A percentile compares a stretch with the other conserved stretches of the same genome.
Conservation (phyloP, 2,329 filamentous ascomycete species). For the Myriangium duriaei region DNA sequence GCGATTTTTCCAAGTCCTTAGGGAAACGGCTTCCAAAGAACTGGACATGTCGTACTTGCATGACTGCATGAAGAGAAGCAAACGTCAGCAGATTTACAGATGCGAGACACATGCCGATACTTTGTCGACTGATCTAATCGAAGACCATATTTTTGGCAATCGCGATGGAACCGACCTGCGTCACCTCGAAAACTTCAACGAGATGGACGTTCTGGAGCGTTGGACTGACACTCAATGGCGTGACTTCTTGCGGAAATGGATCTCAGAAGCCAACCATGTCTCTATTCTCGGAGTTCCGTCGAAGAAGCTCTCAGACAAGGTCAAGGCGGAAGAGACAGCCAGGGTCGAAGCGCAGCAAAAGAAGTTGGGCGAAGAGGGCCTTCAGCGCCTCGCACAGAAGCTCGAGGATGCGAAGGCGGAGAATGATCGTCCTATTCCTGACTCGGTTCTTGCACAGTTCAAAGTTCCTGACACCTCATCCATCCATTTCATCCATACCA, state of each 20-base stretch:
- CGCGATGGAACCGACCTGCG: constrained; percentile 54
- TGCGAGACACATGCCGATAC: constrained; percentile 71
- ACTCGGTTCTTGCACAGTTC: constrained; percentile 68
- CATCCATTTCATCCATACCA: constrained; percentile 87
- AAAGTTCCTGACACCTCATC: constrained; percentile 74
- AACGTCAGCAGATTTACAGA: constrained; percentile 68
- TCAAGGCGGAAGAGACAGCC: constrained; percentile 69
- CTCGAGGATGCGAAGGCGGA: constrained; percentile 74
- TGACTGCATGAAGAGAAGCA: constrained; percentile 74
- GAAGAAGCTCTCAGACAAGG: constrained; percentile 59
- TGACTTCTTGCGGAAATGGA: constrained; percentile 67
- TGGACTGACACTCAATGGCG: constrained; percentile 85
- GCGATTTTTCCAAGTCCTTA: constrained; percentile 70
- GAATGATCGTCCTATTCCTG: constrained; percentile 79
- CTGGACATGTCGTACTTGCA: constrained; percentile 83
- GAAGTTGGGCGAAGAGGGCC: constrained; percentile 66
- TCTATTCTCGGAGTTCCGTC: constrained; percentile 85
- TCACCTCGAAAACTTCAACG: constrained; percentile 29
- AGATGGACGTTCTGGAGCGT: constrained; percentile 54
- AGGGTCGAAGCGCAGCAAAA: constrained; percentile 68
- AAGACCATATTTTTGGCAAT: constrained; percentile 81
- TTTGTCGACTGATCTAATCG: constrained; percentile 76
- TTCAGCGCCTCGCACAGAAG: constrained; percentile 60
- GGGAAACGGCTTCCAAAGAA: constrained; percentile 65
- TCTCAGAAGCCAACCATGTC: constrained; percentile 73